Evolutionary conservation across 768 basidiomycete species (phyloP).

Genomic region (Trametes meyenii): DNA sequence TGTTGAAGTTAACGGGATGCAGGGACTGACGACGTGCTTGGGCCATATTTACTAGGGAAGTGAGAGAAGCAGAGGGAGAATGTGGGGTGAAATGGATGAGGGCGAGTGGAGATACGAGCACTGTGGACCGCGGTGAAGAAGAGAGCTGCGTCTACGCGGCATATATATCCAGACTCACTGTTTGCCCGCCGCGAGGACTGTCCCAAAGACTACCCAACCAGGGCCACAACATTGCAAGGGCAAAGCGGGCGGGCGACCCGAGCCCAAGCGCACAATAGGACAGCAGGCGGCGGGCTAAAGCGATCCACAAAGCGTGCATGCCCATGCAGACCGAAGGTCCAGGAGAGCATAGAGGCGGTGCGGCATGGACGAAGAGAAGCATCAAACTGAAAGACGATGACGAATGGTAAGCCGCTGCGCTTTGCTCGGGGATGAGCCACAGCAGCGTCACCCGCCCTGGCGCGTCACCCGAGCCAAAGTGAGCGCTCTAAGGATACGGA

Average conservation of each 20-base stretch:
- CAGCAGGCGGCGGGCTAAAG: background rate
- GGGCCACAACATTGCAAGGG: background rate
- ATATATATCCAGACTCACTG: background rate
- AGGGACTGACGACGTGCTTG: background rate
- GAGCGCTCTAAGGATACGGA: background rate
- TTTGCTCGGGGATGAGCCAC: background rate
- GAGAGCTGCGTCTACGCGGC: background rate
- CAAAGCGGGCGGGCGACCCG: background rate
- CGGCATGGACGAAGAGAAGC: background rate
- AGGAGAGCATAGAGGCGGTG: background rate
- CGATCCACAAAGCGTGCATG: background rate
- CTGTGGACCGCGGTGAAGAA: background rate
- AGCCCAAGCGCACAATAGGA: background rate
- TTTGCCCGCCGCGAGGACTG: background rate
- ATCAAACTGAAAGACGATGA: background rate
- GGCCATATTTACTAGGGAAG: background rate
- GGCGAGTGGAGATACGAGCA: background rate
- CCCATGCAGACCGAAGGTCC: background rate
- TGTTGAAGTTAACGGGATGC: background rate
- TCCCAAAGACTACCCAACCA: background rate
- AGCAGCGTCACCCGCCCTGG: conserved; percentile 10
- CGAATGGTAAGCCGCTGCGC: background rate
- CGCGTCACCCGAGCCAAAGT: conserved; percentile 4
- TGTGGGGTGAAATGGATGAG: background rate
- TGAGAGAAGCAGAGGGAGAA: background rate